Evolutionary conservation across 179 eudicot genomes (phyloP).

Genomic region (Patellifolia procumbens): DNA sequence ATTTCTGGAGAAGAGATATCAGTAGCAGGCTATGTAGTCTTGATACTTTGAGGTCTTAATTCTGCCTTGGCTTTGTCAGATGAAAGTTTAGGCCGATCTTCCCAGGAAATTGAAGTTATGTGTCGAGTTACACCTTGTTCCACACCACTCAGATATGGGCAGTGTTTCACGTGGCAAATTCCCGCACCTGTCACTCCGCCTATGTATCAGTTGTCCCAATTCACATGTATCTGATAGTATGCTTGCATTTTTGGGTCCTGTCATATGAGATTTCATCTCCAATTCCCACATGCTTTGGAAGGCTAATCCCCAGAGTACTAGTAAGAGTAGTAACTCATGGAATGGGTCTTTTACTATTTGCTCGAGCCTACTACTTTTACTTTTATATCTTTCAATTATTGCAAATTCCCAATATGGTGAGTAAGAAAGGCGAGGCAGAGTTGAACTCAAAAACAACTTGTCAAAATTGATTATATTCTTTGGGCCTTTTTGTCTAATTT

Average conservation of each 20-base stretch:
- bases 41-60: too few relatives aligned
- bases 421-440: too few relatives aligned
- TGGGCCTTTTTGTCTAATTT: too few relatives aligned
- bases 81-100: background rate
- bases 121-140: background rate
- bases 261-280: background rate
- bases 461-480: too few relatives aligned
- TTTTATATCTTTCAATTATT: too few relatives aligned
- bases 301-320: background rate
- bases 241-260: background rate
- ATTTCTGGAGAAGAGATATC: too few relatives aligned
- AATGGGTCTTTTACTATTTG: background rate
- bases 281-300: background rate
- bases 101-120: background rate
- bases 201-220: too few relatives aligned
- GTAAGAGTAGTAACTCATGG: background rate
- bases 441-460: too few relatives aligned
- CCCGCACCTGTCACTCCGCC: background rate
- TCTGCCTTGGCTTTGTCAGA: background rate
- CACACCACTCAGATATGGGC: too few relatives aligned
- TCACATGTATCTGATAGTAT: background rate
- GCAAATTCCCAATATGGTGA: too few relatives aligned
- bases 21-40: too few relatives aligned
- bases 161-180: background rate
- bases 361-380: too few relatives aligned